A percentile compares a stretch with the other conserved stretches of the same genome.
Conservation (phyloP, 768 basidiomycete species). For the Kondoa malvinella region DNA sequence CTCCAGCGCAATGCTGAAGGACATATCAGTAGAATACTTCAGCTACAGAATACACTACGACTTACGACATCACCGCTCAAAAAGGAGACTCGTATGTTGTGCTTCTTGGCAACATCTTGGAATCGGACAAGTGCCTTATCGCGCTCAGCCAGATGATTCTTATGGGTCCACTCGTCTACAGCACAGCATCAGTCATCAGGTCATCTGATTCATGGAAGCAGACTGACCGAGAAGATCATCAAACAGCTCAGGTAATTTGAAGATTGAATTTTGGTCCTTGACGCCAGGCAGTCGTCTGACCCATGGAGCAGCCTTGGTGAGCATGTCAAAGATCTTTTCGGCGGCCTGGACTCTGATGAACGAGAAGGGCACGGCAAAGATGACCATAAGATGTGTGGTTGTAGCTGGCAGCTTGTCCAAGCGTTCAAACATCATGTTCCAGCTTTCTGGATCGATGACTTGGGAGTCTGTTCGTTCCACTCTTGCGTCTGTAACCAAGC, state of each 20-base stretch:
- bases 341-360: constrained; percentile 18
- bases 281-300: constrained; percentile 16
- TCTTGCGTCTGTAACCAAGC: constrained; percentile 12
- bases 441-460: constrained; percentile 5
- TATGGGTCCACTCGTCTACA: constrained; percentile 14
- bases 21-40: not conserved
- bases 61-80: constrained; percentile 16
- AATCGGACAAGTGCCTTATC: constrained; percentile 6
- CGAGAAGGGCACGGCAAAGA: constrained; percentile 19
- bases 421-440: constrained; percentile 14
- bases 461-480: constrained; percentile 10
- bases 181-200: not conserved
- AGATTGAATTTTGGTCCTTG: constrained; percentile 16
- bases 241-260: constrained; percentile 18
- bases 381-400: constrained; percentile 17
- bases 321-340: constrained; percentile 10
- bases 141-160: constrained; percentile 16
- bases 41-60: too few relatives aligned
- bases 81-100: constrained; percentile 12
- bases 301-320: constrained; percentile 6
- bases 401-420: constrained; percentile 12
- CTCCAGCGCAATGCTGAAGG: constrained; percentile 14
- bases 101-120: constrained; percentile 12
- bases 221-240: constrained; percentile 3
- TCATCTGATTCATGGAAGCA: not conserved